These are phyloP conservation scores for Scleroderma bovista DNA, from an alignment of 768 basidiomycete genomes.

Conservation along the genomic window DNA sequence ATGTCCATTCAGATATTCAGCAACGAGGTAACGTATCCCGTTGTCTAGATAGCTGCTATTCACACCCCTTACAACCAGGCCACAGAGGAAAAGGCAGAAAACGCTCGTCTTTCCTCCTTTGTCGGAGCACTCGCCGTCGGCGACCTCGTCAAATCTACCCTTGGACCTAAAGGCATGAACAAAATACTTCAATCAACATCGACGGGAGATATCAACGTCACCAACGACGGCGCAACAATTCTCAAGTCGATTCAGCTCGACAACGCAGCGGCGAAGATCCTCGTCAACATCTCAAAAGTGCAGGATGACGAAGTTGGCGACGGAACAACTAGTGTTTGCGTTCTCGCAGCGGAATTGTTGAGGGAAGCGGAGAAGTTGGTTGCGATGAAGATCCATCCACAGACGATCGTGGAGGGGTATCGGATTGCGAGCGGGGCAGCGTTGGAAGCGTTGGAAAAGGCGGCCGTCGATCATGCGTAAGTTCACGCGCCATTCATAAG, in stretches of 20 bases:
- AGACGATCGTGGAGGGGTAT: constrained; percentile 96
- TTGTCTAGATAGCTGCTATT: neutral
- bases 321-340: constrained; percentile 88
- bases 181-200: constrained; percentile 94
- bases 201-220: constrained; percentile 90
- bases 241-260: constrained; percentile 96
- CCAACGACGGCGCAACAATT: constrained; percentile 98
- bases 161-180: constrained; percentile 99
- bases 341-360: constrained; percentile 85
- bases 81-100: constrained; percentile 93
- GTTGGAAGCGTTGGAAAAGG: constrained; percentile 73
- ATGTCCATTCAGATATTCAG: constrained; percentile 74
- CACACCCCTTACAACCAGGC: constrained; percentile 42
- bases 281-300: constrained; percentile 99
- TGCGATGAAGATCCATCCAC: constrained; percentile 89
- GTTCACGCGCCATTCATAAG: constrained; percentile 24
- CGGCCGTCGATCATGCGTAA: constrained; percentile 81
- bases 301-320: constrained; percentile 99
- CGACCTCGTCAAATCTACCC: constrained; percentile 96
- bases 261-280: constrained; percentile 97
- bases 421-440: constrained; percentile 86
- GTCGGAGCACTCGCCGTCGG: constrained; percentile 96
- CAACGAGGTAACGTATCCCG: constrained; percentile 42
- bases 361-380: constrained; percentile 96
- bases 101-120: constrained; percentile 96